phyloP scores from a whole-genome alignment of 225 moss, liverwort and hornwort genomes.

The Pseudoscleropodium purum region DNA sequence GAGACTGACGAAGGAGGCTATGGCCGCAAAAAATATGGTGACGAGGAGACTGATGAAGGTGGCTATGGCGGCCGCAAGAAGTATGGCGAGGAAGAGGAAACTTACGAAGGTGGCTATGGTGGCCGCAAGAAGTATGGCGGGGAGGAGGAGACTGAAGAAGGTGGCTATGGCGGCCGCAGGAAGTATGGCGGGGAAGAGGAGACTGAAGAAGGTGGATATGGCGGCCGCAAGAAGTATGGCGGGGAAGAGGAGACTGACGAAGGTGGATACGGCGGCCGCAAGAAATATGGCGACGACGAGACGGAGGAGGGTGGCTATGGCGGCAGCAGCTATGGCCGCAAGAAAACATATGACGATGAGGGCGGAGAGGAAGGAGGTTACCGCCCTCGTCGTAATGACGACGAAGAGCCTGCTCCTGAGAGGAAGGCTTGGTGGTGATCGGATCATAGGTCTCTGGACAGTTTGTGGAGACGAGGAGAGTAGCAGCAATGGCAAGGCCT shows the following conservation, averaged over 20 bases:
- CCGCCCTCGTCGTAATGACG: slow-evolving; percentile 11
- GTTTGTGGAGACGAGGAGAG: background rate
- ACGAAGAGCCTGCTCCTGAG: slow-evolving; percentile 13
- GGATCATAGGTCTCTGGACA: too few species aligned
- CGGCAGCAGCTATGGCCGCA: background rate
- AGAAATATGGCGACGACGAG: background rate
- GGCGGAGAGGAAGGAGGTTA: slow-evolving; percentile 1
- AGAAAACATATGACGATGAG: background rate
- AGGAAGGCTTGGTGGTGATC: slow-evolving; percentile 23
- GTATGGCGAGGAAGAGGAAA: background rate
- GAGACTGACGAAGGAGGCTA: background rate
- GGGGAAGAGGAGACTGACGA: background rate
- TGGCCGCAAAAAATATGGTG: background rate
- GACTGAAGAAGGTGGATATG: background rate
- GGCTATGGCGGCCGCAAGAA: background rate
- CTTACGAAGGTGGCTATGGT: background rate
- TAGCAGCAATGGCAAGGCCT: background rate
- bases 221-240: background rate
- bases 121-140: background rate
- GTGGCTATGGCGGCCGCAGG: background rate
- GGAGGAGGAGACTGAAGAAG: background rate
- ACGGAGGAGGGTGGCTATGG: background rate
- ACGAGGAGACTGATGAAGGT: background rate
- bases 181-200: background rate
- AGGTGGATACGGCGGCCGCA: background rate